Percentiles rank a stretch among this genome's conserved stretches.
Conservation (phyloP, 129 eudicot species). For the Artemisia annua region DNA sequence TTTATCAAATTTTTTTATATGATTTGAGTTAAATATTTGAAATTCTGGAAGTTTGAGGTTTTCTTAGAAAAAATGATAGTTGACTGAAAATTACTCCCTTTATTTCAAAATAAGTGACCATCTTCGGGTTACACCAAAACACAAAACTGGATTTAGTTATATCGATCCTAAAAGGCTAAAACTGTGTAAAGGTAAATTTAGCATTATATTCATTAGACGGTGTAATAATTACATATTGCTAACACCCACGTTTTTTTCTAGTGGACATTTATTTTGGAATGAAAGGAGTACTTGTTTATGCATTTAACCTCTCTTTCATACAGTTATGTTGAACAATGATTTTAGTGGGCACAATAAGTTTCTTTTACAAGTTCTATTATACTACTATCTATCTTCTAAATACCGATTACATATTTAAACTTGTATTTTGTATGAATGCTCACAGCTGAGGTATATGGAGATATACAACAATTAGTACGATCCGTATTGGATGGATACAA, state of each 20-base stretch:
- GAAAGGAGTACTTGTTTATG: too few relatives aligned
- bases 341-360: neutral
- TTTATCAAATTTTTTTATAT: neutral
- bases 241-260: too few relatives aligned
- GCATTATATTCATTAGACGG: too few relatives aligned
- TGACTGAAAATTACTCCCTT: neutral
- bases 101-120: too few relatives aligned
- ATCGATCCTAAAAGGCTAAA: too few relatives aligned
- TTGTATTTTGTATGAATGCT: slow-evolving; percentile 22
- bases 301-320: neutral
- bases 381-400: neutral
- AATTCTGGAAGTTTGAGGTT: neutral
- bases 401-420: neutral
- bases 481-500: slow-evolving; percentile 87
- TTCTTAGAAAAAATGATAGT: neutral
- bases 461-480: slow-evolving; percentile 65
- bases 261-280: too few relatives aligned
- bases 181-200: too few relatives aligned
- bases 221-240: too few relatives aligned
- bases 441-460: slow-evolving; percentile 72
- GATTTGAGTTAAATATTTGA: neutral
- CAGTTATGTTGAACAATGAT: neutral
- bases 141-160: too few relatives aligned
- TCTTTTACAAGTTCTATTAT: neutral
- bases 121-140: too few relatives aligned